Conservation (phyloP, 345 rosid species). For the Eucalyptus rudis region DNA sequence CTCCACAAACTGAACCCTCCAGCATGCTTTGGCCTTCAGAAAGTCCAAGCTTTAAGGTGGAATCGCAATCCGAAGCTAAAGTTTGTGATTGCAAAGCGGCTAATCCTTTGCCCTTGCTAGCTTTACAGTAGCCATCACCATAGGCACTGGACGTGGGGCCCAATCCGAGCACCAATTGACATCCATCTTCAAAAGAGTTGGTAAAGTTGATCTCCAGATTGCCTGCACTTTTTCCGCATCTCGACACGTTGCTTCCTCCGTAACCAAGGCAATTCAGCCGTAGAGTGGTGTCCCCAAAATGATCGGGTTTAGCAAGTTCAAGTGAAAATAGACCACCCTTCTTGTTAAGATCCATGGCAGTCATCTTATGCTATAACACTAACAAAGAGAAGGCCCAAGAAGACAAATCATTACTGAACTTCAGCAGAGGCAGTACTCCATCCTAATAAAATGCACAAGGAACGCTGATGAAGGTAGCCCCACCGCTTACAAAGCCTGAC, state of each 20-base stretch:
- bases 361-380: not conserved
- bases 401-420: constrained; percentile 3
- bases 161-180: constrained; percentile 81
- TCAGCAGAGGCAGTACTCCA: not conserved
- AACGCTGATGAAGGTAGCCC: constrained; percentile 15
- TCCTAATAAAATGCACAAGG: constrained; percentile 1
- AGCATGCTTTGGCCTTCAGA: constrained; percentile 30
- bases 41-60: constrained; percentile 71
- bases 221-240: constrained; percentile 11
- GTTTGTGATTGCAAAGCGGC: constrained; percentile 11
- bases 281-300: constrained; percentile 53
- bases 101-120: constrained; percentile 26
- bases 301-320: constrained; percentile 33
- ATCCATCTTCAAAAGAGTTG: constrained; percentile 51
- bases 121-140: constrained; percentile 14
- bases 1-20: constrained; percentile 37
- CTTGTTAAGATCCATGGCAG: constrained; percentile 55
- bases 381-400: not conserved
- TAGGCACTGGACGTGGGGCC: constrained; percentile 73
- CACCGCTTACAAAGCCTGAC: constrained; percentile 89
- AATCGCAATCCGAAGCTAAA: constrained; percentile 32
- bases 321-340: constrained; percentile 20
- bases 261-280: constrained; percentile 46
- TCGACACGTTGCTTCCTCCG: constrained; percentile 30
- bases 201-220: constrained; percentile 30